Evolutionary conservation across 2,329 filamentous ascomycete species (phyloP).

Genomic region (Chrysoporthe puriensis): DNA sequence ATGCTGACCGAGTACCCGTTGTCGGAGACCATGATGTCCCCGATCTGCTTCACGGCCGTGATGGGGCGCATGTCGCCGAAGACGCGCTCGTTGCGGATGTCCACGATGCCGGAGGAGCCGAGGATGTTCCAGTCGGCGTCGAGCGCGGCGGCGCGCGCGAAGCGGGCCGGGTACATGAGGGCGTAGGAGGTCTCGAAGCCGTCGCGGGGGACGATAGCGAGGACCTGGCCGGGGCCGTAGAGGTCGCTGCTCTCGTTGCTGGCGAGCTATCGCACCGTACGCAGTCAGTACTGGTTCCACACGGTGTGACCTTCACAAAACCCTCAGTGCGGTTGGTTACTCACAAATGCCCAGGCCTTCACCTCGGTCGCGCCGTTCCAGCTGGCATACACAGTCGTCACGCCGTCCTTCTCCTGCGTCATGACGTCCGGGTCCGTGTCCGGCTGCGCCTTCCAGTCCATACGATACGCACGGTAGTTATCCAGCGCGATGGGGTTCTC

Average conservation of each 20-base stretch:
- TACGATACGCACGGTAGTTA: conserved; percentile 35
- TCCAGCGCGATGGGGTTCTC: conserved; percentile 21
- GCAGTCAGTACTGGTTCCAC: background rate
- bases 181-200: conserved; percentile 18
- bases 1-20: background rate
- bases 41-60: conserved; percentile 3
- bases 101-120: conserved; percentile 19
- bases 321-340: background rate
- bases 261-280: background rate
- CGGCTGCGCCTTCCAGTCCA: conserved; percentile 33
- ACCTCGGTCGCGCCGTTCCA: conserved; percentile 41
- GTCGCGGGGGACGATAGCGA: conserved; percentile 13
- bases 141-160: conserved; percentile 16
- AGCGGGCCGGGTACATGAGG: conserved; percentile 9
- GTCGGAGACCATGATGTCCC: conserved; percentile 10
- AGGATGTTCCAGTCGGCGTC: conserved; percentile 12
- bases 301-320: background rate
- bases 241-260: conserved; percentile 12
- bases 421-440: conserved; percentile 31
- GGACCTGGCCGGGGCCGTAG: conserved; percentile 10
- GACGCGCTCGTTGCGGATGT: conserved; percentile 4
- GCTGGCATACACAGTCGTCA: conserved; percentile 33
- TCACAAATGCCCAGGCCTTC: conserved; percentile 25
- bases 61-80: conserved; percentile 8
- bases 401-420: conserved; percentile 25